A percentile compares a stretch with the other conserved stretches of the same genome.
Evolutionary conservation across 177 flowering plant genomes (phyloP).

Genomic region (Telopea speciosissima): DNA sequence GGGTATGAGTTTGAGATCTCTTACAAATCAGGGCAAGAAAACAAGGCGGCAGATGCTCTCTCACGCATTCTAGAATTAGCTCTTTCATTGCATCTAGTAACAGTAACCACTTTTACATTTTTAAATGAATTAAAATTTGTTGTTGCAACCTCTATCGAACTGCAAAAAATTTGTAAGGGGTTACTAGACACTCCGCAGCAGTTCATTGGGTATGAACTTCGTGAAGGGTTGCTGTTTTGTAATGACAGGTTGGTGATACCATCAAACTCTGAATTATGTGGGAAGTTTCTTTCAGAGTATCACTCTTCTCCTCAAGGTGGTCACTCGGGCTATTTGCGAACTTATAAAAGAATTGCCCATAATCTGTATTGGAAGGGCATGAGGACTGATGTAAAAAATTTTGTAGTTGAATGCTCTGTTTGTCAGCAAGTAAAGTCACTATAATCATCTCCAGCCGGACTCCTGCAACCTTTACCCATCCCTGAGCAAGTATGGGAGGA

Average conservation of each 20-base stretch:
- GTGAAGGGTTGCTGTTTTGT: too few species aligned
- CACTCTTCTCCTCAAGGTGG: not conserved
- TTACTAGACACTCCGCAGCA: too few species aligned
- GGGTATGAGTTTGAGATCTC: constrained; percentile 9
- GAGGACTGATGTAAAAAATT: not conserved
- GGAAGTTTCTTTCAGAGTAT: not conserved
- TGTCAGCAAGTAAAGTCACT: constrained; percentile 8
- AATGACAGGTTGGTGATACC: too few species aligned
- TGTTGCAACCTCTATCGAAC: too few species aligned
- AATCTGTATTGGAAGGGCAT: constrained; percentile 4
- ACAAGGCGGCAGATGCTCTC: too few species aligned
- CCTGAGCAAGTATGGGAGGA: not conserved
- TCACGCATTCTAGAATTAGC: too few species aligned
- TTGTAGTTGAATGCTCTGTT: not conserved
- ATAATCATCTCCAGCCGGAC: not conserved
- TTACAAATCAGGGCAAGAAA: not conserved
- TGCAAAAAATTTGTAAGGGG: too few species aligned
- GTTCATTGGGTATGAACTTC: too few species aligned
- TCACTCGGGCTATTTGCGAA: not conserved
- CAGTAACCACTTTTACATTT: too few species aligned
- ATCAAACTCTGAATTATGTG: too few species aligned
- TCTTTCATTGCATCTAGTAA: too few species aligned
- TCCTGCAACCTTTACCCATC: constrained; percentile 11
- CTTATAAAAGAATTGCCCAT: not conserved
- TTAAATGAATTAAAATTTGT: too few species aligned